Percentiles rank a stretch among this genome's conserved stretches.
Conservation (phyloP, 371 early-diverging fungal genomes). For the Zychaea mexicana region DNA sequence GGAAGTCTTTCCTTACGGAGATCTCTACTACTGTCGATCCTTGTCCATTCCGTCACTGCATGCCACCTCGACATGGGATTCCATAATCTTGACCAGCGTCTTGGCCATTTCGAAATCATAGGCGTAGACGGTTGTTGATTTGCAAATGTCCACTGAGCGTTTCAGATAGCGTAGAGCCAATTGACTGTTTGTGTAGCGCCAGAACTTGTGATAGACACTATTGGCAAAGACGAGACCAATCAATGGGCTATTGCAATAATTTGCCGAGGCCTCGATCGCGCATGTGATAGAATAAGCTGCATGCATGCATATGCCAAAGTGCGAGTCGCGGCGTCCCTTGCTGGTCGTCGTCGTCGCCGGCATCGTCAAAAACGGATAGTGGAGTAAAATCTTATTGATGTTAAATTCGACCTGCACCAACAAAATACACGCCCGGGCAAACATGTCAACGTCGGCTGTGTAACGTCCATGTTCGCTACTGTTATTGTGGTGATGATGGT, state of each 20-base stretch:
- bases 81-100: constrained; percentile 30
- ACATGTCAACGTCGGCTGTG: not conserved
- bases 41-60: not conserved
- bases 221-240: constrained; percentile 41
- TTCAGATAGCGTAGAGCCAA: constrained; percentile 27
- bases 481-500: not conserved
- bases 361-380: constrained; percentile 36
- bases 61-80: constrained; percentile 22
- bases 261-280: constrained; percentile 25
- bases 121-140: constrained; percentile 29
- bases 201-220: constrained; percentile 35
- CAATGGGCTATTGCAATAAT: constrained; percentile 40
- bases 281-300: constrained; percentile 41
- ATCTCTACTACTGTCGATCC: not conserved
- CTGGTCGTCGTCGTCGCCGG: not conserved
- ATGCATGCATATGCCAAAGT: constrained; percentile 34
- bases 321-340: constrained; percentile 20
- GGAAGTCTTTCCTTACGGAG: no score
- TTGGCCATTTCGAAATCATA: constrained; percentile 44
- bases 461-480: not conserved
- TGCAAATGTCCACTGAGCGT: constrained; percentile 34
- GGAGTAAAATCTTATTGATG: constrained; percentile 42
- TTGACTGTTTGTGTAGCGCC: constrained; percentile 28
- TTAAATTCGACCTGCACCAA: constrained; percentile 34
- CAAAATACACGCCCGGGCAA: constrained; percentile 29